phyloP scores from a whole-genome alignment of 352 stramenopile genomes.

The Phytopythium oedochilum region DNA sequence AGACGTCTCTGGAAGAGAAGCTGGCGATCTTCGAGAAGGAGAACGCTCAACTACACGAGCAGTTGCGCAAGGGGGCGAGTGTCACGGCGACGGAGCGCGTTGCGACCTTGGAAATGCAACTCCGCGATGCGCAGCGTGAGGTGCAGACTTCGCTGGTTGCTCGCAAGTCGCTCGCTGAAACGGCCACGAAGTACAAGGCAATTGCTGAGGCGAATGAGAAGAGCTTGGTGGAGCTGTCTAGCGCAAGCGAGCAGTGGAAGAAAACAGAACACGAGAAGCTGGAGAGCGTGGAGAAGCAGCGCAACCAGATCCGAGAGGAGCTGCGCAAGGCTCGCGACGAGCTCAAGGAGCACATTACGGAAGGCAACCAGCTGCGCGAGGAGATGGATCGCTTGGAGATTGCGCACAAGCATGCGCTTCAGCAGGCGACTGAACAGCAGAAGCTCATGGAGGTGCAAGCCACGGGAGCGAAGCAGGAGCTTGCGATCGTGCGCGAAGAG shows the following conservation, averaged over 20 bases:
- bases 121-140: constrained; percentile 55
- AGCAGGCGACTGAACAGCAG: constrained; percentile 40
- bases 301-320: constrained; percentile 31
- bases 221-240: constrained; percentile 53
- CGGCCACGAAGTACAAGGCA: constrained; percentile 66
- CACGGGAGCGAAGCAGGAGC: constrained; percentile 34
- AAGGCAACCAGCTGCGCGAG: constrained; percentile 60
- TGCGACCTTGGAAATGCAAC: constrained; percentile 50
- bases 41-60: constrained; percentile 38
- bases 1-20: constrained; percentile 33
- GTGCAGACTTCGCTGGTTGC: constrained; percentile 47
- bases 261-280: constrained; percentile 44
- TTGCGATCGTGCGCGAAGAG: constrained; percentile 41
- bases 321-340: constrained; percentile 39
- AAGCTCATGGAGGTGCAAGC: constrained; percentile 41
- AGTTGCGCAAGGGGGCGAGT: constrained; percentile 63
- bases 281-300: constrained; percentile 32
- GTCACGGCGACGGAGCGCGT: constrained; percentile 55
- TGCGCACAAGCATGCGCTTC: constrained; percentile 27
- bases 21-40: constrained; percentile 52
- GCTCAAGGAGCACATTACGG: constrained; percentile 50
- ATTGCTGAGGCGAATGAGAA: constrained; percentile 76
- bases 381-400: constrained; percentile 49
- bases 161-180: constrained; percentile 58
- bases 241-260: constrained; percentile 62